These are phyloP conservation scores for Hirsutella thompsonii DNA, from an alignment of 2,329 filamentous ascomycete species.

Conservation along the genomic window DNA sequence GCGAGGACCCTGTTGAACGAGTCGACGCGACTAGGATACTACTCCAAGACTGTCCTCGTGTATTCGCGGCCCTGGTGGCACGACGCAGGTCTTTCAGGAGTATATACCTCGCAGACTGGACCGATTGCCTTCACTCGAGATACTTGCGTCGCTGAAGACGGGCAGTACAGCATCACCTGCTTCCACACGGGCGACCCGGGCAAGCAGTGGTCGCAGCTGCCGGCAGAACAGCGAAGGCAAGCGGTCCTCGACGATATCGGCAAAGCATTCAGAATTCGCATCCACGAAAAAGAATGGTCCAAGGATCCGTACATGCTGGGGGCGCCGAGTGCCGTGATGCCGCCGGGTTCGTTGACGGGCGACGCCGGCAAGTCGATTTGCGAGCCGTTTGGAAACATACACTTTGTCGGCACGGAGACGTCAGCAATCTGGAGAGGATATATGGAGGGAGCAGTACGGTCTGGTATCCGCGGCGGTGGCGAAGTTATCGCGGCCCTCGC, in stretches of 20 bases:
- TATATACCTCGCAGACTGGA: neutral
- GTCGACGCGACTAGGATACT: neutral
- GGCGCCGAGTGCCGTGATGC: neutral
- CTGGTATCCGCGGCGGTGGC: neutral
- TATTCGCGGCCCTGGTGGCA: neutral
- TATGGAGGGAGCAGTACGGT: constrained; percentile 14
- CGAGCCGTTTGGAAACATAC: neutral
- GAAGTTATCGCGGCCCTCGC: neutral
- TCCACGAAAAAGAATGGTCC: constrained; percentile 22
- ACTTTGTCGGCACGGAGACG: neutral
- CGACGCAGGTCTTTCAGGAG: neutral
- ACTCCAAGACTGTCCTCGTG: constrained; percentile 1
- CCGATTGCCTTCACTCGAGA: neutral
- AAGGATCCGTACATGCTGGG: constrained; percentile 25
- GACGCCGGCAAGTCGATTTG: neutral
- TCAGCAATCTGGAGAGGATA: neutral
- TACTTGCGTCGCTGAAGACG: neutral
- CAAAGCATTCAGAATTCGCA: too few relatives aligned
- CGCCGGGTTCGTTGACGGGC: neutral
- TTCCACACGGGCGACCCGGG: neutral
- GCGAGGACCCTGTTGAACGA: neutral
- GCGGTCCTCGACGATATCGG: neutral
- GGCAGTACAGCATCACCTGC: neutral
- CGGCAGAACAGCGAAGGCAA: neutral
- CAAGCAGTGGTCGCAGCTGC: neutral